Evolutionary conservation across 148 eudicot species (phyloP).

Genomic region (Vaccinium vitisidaea): DNA sequence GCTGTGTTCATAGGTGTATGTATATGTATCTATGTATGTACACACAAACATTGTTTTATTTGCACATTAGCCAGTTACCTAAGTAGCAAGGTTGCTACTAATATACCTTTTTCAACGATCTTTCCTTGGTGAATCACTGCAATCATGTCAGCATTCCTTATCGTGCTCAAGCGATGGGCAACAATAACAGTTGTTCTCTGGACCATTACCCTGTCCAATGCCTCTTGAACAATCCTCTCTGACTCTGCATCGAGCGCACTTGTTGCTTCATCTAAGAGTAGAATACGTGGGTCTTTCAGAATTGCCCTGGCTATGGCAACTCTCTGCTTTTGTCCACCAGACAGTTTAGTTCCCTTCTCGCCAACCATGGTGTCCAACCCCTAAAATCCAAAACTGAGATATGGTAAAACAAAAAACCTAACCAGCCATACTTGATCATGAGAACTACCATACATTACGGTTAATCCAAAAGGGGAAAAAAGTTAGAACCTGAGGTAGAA

Average conservation of each 20-base stretch:
- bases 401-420: background rate
- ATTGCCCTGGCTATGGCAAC: slow-evolving; percentile 90
- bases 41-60: background rate
- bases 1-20: background rate
- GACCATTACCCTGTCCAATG: slow-evolving; percentile 72
- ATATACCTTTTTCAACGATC: slow-evolving; percentile 73
- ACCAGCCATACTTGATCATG: background rate
- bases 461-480: background rate
- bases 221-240: slow-evolving; percentile 79
- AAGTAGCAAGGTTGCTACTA: background rate
- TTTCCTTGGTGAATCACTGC: slow-evolving; percentile 78
- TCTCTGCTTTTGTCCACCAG: slow-evolving; percentile 94
- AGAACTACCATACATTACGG: background rate
- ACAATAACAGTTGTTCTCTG: slow-evolving; percentile 78
- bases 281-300: slow-evolving; percentile 70
- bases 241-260: slow-evolving; percentile 94
- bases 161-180: slow-evolving; percentile 82
- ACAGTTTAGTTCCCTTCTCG: slow-evolving; percentile 80
- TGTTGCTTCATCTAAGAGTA: slow-evolving; percentile 88
- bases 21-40: background rate
- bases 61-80: background rate
- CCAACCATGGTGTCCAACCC: slow-evolving; percentile 85
- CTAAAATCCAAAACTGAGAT: slow-evolving; percentile 20
- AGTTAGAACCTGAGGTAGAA: slow-evolving; percentile 51
- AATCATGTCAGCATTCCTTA: slow-evolving; percentile 73